Percentiles rank a stretch among this genome's conserved stretches.
Conservation (phyloP, 176 grass and related monocot genomes). For the Avena insularis region DNA sequence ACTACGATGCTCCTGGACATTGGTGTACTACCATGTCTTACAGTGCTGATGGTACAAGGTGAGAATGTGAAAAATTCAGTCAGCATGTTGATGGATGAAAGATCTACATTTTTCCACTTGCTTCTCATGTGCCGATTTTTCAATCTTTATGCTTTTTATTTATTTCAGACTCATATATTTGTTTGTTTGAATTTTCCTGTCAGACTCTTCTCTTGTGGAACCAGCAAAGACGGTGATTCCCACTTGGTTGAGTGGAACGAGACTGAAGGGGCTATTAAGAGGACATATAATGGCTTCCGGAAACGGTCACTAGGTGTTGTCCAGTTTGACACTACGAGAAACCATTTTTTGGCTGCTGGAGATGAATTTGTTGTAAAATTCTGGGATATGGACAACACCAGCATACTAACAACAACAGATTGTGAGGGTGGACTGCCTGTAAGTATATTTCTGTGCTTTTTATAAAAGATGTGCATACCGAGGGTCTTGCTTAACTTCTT, state of each 20-base stretch:
- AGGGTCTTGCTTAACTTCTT: slow-evolving; percentile 26
- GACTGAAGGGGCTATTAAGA: slow-evolving; percentile 93
- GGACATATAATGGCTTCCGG: slow-evolving; percentile 90
- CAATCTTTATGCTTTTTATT: neutral
- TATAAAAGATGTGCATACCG: neutral
- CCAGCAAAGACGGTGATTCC: slow-evolving; percentile 96
- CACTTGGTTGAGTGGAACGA: slow-evolving; percentile 99
- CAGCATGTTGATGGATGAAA: neutral
- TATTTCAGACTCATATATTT: slow-evolving; percentile 21
- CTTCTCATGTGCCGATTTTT: neutral
- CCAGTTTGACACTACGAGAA: slow-evolving; percentile 95
- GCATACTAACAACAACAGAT: slow-evolving; percentile 82
- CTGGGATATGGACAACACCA: slow-evolving; percentile 97
- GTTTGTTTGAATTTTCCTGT: slow-evolving; percentile 33
- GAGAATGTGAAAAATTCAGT: slow-evolving; percentile 32
- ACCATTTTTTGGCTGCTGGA: slow-evolving; percentile 93
- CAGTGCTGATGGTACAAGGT: slow-evolving; percentile 94
- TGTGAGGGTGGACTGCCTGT: slow-evolving; percentile 93
- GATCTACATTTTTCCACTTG: slow-evolving; percentile 1
- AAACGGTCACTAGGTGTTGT: slow-evolving; percentile 89
- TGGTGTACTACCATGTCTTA: slow-evolving; percentile 99
- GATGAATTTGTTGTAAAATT: slow-evolving; percentile 98
- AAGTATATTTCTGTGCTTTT: slow-evolving; percentile 45
- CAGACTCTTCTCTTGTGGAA: slow-evolving; percentile 96
- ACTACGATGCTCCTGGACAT: slow-evolving; percentile 98